Conservation (phyloP, 2,329 filamentous ascomycete species). For the Fusarium hainanense region DNA sequence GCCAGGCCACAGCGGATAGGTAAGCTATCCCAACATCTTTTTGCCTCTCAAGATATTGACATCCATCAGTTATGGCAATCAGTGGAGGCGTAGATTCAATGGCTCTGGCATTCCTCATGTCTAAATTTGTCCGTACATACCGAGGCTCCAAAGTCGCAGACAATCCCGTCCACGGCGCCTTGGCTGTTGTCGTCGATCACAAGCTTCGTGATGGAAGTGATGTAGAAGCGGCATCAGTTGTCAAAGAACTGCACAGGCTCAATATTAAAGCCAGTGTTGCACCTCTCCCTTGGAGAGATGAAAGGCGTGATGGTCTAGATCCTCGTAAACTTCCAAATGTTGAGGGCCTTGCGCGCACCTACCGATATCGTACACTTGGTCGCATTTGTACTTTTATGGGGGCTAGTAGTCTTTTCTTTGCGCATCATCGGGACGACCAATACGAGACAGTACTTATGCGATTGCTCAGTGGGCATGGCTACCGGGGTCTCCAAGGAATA, state of each 20-base stretch:
- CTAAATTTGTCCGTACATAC: constrained; percentile 54
- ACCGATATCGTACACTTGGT: constrained; percentile 80
- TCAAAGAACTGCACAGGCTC: constrained; percentile 52
- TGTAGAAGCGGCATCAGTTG: constrained; percentile 63
- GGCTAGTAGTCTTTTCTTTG: constrained; percentile 75
- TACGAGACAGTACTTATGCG: constrained; percentile 90
- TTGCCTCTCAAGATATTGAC: not conserved
- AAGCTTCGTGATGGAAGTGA: constrained; percentile 63
- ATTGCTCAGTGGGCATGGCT: constrained; percentile 72
- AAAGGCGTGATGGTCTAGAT: constrained; percentile 47
- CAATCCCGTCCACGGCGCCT: constrained; percentile 56
- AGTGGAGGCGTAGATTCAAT: constrained; percentile 98
- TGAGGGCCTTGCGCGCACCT: constrained; percentile 78
- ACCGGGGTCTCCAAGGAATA: constrained; percentile 80
- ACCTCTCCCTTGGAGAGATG: constrained; percentile 60
- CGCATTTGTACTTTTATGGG: constrained; percentile 62
- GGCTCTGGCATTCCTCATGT: constrained; percentile 84
- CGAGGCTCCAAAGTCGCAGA: constrained; percentile 56
- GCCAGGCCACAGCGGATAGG: constrained; percentile 55
- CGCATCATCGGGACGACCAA: constrained; percentile 91
- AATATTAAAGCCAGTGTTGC: constrained; percentile 47
- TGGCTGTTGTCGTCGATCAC: constrained; percentile 68
- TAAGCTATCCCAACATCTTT: constrained; percentile 41
- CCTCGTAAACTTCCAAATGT: constrained; percentile 67
- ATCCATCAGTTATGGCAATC: constrained; percentile 74